Conservation (phyloP, 148 eudicot genomes). For the Cornus controversa region DNA sequence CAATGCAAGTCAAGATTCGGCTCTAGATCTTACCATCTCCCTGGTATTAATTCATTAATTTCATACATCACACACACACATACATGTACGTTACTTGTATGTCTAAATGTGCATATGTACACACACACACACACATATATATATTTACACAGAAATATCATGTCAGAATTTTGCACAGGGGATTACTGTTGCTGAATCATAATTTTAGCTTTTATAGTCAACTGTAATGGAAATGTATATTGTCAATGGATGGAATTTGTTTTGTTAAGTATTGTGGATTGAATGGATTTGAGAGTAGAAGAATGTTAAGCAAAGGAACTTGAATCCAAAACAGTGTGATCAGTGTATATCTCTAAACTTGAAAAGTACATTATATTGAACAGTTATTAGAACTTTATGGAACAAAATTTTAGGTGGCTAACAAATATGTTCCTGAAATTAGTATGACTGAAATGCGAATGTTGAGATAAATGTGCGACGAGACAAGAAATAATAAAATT, state of each 20-base stretch:
- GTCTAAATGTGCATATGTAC: background rate
- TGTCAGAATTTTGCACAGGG: background rate
- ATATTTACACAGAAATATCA: background rate
- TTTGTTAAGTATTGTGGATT: background rate
- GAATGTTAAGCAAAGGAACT: background rate
- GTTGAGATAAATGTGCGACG: no score
- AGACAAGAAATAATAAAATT: no score
- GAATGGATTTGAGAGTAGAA: no score
- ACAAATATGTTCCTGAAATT: no score
- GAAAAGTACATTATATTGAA: no score
- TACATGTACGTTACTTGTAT: background rate
- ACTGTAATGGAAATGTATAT: background rate
- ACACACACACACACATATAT: background rate
- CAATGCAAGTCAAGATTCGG: background rate
- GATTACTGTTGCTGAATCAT: no score
- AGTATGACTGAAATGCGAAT: no score
- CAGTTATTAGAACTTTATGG: background rate
- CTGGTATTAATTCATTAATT: background rate
- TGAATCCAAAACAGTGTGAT: background rate
- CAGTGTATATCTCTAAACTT: background rate
- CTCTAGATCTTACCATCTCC: conserved; percentile 4
- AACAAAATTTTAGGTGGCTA: background rate
- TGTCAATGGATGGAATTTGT: background rate
- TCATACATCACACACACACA: background rate
- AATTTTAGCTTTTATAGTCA: background rate